Evolutionary conservation across 163 green algal genomes (phyloP).

Genomic region (Volvox carteri): DNA sequence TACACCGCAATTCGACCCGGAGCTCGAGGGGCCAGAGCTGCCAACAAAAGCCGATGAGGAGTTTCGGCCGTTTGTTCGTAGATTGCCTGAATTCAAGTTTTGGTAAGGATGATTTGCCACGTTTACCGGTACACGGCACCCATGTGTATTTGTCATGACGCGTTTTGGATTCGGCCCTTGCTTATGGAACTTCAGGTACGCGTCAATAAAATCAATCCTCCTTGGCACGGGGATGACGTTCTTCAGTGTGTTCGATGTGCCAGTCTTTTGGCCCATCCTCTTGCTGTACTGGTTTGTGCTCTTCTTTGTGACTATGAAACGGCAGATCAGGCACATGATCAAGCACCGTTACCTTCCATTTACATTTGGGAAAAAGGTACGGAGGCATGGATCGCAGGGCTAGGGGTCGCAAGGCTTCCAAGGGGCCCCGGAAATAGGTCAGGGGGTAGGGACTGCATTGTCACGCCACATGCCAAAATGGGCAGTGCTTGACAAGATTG

Average conservation of each 20-base stretch:
- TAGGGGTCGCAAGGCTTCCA: no score
- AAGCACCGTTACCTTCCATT: conserved; percentile 99
- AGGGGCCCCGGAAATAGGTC: no score
- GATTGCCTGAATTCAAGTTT: conserved; percentile 99
- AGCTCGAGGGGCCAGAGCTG: conserved; percentile 93
- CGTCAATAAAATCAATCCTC: conserved; percentile 86
- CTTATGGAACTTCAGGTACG: conserved; percentile 80
- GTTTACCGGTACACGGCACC: background rate
- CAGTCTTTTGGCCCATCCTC: conserved; percentile 99
- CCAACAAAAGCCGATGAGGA: conserved; percentile 95
- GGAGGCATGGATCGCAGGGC: background rate
- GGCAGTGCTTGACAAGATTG: no score
- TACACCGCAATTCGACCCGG: conserved; percentile 90
- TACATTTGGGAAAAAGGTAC: conserved; percentile 94
- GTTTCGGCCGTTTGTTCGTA: conserved; percentile 97
- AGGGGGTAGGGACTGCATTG: no score
- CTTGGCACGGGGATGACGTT: conserved; percentile 94
- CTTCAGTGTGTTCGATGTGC: conserved; percentile 96
- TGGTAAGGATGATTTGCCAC: conserved; percentile 75
- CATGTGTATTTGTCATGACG: conserved; percentile 2
- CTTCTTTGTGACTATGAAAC: conserved; percentile 98
- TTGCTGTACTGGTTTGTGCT: conserved; percentile 95
- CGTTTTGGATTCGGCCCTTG: background rate
- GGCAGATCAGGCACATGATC: conserved; percentile 99
- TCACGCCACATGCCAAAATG: no score